Evolutionary conservation across 257 asterid genomes (phyloP), one percentile per base, ranked within the genome.

Genomic region (Scutellaria baicalensis): DNA sequence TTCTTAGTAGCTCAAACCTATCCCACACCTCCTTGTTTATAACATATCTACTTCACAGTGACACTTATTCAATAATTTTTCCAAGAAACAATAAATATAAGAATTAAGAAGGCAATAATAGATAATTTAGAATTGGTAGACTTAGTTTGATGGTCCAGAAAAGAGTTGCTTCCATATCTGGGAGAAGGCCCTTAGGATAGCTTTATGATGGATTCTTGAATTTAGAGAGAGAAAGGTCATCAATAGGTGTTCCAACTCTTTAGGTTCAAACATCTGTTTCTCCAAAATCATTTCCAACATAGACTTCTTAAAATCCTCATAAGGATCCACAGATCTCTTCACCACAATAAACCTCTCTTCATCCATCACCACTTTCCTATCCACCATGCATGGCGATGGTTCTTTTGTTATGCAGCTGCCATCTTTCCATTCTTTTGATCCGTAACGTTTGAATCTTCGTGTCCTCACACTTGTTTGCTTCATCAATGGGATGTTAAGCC

Each of bases 231-330:
- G 81, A 75, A 88, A 87, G 76, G 85, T 88, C 80, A 83, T 80
- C 82, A 88, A 73, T 10, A 89, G 89, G 70, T 83, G 77, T 36
- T 87, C 96, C 77, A 91, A 67, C 58, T 89, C 96, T 49, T 71
- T 73, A 1, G 78, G 85, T 69, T 85, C 95, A 63, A 84, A 85
- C 5, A 85, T 85, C 70, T 89, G 77, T 64, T 85, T 89, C 73
- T 85, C 93, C 65, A 84, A 4, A 62, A 87, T 85, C 96, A 89
- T 89, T 67, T 91, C 97, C 75, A 67, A 8, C 96, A 91, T 91
- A 1, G 96, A 89, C 20, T 64, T 85, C 90, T 85, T 91, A 84
- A 91, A 91, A 83, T 91, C 97, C 49, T 87, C 76, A 10, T 66
- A 81, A 0, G 97, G 97, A 47, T 87, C 84, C 35, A 35, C 75